Percentiles rank a stretch among this genome's conserved stretches.
These are phyloP conservation scores for Zasmidium angulare DNA, from an alignment of 2,329 filamentous ascomycete genomes.

Conservation along the genomic window DNA sequence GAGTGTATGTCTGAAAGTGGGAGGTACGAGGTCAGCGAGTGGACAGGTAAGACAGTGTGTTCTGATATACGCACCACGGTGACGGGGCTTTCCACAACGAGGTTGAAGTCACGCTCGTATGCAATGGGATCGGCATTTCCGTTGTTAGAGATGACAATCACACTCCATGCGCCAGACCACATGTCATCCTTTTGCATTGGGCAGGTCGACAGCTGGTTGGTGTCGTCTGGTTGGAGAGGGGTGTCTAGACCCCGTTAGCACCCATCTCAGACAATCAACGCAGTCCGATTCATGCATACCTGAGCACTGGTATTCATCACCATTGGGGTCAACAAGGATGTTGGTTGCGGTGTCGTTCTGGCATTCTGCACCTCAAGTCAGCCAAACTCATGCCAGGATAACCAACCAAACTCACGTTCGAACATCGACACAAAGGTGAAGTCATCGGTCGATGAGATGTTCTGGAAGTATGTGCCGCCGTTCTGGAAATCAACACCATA, in stretches of 20 bases:
- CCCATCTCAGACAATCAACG: background rate
- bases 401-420: conserved; percentile 28
- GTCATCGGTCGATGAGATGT: conserved; percentile 39
- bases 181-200: conserved; percentile 45
- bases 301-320: conserved; percentile 33
- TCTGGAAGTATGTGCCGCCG: conserved; percentile 47
- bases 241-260: too few species aligned
- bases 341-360: conserved; percentile 43
- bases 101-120: conserved; percentile 43
- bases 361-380: conserved; percentile 39
- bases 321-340: conserved; percentile 43
- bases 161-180: conserved; percentile 43
- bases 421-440: conserved; percentile 35
- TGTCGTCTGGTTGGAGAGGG: conserved; percentile 6
- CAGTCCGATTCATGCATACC: background rate
- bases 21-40: too few species aligned
- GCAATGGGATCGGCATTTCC: conserved; percentile 43
- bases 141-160: conserved; percentile 46
- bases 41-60: too few species aligned
- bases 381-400: conserved; percentile 36
- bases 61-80: too few species aligned
- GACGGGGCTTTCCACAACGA: conserved; percentile 33
- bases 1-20: too few species aligned
- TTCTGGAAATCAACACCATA: conserved; percentile 44
- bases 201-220: conserved; percentile 17